Percentiles rank a stretch among this genome's conserved stretches.
phyloP scores from a whole-genome alignment of 2,329 filamentous ascomycete species.

The Simplicillium aogashimaense region DNA sequence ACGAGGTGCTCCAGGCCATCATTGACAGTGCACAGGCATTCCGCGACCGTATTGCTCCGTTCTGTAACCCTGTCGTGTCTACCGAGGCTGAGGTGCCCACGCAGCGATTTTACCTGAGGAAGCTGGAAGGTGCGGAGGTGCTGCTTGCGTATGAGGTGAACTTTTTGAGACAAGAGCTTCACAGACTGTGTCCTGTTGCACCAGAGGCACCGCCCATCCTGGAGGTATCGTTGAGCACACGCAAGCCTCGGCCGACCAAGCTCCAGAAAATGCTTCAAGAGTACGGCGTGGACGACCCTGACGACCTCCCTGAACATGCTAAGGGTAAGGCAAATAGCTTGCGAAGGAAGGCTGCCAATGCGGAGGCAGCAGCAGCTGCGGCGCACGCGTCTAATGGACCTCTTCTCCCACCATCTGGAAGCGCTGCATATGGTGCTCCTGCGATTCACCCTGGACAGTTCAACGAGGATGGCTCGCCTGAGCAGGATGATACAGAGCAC shows the following conservation, averaged over 20 bases:
- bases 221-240: constrained; percentile 79
- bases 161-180: constrained; percentile 89
- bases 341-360: constrained; percentile 60
- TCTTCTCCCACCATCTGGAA: constrained; percentile 11
- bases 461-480: neutral
- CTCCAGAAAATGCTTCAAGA: constrained; percentile 89
- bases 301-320: constrained; percentile 77
- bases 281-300: constrained; percentile 79
- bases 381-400: constrained; percentile 11
- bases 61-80: constrained; percentile 71
- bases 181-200: constrained; percentile 89
- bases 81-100: constrained; percentile 81
- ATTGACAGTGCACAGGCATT: constrained; percentile 79
- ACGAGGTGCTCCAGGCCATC: constrained; percentile 76
- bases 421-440: constrained; percentile 14
- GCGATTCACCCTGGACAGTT: constrained; percentile 8
- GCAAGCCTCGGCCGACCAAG: constrained; percentile 93
- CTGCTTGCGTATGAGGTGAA: constrained; percentile 91
- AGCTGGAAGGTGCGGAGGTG: constrained; percentile 94
- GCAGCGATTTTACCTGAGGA: constrained; percentile 89
- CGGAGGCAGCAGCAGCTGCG: constrained; percentile 37
- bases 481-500: neutral
- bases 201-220: constrained; percentile 77
- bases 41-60: constrained; percentile 68
- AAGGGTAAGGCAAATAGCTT: constrained; percentile 67